Evolutionary conservation across 2,329 filamentous ascomycete genomes (phyloP).

Genomic region (Colletotrichum nymphaeae): DNA sequence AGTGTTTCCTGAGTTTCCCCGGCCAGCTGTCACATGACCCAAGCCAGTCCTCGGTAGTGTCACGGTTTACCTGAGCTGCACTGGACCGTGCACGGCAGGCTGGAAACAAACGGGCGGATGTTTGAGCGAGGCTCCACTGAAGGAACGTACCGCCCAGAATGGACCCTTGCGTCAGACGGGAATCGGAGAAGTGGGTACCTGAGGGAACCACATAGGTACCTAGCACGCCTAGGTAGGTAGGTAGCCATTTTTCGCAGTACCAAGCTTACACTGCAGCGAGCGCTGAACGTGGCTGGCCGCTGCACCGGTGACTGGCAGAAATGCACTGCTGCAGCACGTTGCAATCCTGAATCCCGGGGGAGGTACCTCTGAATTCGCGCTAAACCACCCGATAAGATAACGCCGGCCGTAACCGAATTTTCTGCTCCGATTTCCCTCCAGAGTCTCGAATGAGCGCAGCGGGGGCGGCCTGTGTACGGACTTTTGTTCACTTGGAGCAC

Average conservation of each 20-base stretch:
- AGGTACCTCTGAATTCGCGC: not conserved
- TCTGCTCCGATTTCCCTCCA: conserved; percentile 32
- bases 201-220: no score
- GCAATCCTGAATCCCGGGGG: conserved; percentile 8
- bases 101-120: not conserved
- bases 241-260: no score
- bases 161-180: not conserved
- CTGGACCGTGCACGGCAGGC: not conserved
- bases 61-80: no score
- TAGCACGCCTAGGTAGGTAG: no score
- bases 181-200: not conserved
- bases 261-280: not conserved
- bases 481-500: not conserved
- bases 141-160: not conserved
- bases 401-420: conserved; percentile 30
- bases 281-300: not conserved
- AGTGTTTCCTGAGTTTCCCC: no score
- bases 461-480: conserved; percentile 2
- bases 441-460: conserved; percentile 16
- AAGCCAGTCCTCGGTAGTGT: not conserved
- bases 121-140: not conserved
- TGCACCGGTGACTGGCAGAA: not conserved
- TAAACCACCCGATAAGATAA: conserved; percentile 31
- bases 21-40: not conserved
- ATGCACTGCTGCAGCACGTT: not conserved